Evolutionary conservation across 306 rosid genomes (phyloP).

Genomic region (Hippophae gyantsensis): DNA sequence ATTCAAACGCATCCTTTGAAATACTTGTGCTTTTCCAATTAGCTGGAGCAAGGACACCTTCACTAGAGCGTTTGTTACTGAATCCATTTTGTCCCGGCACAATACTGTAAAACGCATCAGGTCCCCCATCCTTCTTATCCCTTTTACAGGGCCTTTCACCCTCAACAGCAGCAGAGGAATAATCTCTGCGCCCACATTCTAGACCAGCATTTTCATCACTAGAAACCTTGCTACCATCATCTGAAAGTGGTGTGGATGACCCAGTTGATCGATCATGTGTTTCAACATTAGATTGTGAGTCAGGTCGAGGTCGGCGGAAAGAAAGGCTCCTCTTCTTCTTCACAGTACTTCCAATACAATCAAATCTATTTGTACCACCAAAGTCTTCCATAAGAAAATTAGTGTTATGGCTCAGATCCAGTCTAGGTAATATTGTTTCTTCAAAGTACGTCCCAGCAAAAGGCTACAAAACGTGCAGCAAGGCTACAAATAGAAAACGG

Average conservation of each 20-base stretch:
- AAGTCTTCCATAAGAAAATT: conserved; percentile 23
- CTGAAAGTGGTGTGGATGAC: neutral
- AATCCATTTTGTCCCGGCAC: conserved; percentile 40
- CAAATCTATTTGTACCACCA: conserved; percentile 14
- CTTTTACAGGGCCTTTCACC: conserved; percentile 8
- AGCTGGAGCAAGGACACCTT: conserved; percentile 88
- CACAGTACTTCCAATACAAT: conserved; percentile 7
- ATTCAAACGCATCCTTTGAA: conserved; percentile 32
- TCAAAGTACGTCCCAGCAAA: no score
- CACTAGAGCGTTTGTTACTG: conserved; percentile 52
- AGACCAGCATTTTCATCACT: conserved; percentile 68
- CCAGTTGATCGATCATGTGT: conserved; percentile 13
- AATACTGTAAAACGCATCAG: conserved; percentile 34
- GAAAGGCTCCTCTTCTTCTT: conserved; percentile 33
- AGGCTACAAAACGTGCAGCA: no score
- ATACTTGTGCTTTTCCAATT: conserved; percentile 71
- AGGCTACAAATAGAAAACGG: no score
- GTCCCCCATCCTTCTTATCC: conserved; percentile 22
- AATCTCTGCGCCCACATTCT: conserved; percentile 42
- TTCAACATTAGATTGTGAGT: conserved; percentile 15
- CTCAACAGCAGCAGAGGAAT: conserved; percentile 27
- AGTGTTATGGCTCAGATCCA: conserved; percentile 16
- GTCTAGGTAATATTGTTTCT: conserved; percentile 1
- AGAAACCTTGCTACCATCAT: conserved; percentile 21
- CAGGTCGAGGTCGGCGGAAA: conserved; percentile 23